Conservation (phyloP, 139 green algal genomes). For the Chlorella vulgaris region DNA sequence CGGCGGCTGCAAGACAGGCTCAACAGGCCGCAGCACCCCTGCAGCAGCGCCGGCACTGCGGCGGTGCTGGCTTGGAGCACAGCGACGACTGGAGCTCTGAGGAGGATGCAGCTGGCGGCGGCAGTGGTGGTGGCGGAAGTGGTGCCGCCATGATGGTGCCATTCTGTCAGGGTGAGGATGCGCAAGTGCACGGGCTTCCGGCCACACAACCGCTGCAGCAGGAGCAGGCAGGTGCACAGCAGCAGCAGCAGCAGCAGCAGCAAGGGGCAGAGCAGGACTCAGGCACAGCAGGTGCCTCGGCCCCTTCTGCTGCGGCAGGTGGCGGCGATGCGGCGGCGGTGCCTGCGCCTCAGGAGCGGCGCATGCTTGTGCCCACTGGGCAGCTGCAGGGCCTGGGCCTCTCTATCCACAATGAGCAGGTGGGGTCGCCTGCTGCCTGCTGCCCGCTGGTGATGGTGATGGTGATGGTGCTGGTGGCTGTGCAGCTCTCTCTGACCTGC, state of each 20-base stretch:
- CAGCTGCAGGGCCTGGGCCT: not conserved
- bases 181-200: too few species aligned
- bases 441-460: not conserved
- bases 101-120: not conserved
- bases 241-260: too few species aligned
- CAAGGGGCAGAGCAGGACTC: too few species aligned
- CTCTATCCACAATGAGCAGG: slow-evolving; percentile 9
- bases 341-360: not conserved
- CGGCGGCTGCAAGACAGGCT: slow-evolving; percentile 11
- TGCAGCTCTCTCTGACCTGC: not conserved
- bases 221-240: too few species aligned
- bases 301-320: too few species aligned
- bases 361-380: not conserved
- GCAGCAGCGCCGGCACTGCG: too few species aligned
- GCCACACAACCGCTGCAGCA: not conserved
- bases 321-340: not conserved
- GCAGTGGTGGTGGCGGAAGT: not conserved
- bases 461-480: not conserved
- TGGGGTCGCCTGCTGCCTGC: not conserved
- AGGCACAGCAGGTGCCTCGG: too few species aligned
- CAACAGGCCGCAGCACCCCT: too few species aligned
- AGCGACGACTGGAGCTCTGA: slow-evolving; percentile 3
- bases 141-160: not conserved
- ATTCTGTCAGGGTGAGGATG: not conserved
- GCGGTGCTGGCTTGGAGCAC: too few species aligned